Evolutionary conservation across 306 rosid species (phyloP).

Genomic region (Psophocarpus tetragonolobus): DNA sequence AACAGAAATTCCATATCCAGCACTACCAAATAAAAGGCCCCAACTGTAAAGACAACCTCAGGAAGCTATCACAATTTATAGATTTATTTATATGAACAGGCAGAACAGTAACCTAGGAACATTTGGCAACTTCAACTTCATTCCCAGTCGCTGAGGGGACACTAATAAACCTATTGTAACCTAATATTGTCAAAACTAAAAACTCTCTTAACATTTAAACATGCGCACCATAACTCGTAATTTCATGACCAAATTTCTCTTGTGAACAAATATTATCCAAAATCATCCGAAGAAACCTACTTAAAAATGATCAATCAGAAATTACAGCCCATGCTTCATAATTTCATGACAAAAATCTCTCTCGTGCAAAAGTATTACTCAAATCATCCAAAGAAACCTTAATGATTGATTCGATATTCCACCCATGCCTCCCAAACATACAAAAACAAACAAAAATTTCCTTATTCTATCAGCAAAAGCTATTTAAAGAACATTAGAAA

Average conservation of each 20-base stretch:
- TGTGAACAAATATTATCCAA: background rate
- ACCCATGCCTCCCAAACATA: too few species aligned
- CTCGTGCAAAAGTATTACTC: too few species aligned
- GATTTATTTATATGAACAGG: background rate
- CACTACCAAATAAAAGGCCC: background rate
- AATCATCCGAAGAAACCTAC: background rate
- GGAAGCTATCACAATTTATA: background rate
- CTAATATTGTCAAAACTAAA: background rate
- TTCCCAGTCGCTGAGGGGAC: background rate
- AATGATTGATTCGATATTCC: too few species aligned
- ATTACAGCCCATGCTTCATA: too few species aligned
- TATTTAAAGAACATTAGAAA: background rate
- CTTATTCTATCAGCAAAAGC: background rate
- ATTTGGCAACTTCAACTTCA: background rate
- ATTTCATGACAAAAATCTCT: too few species aligned
- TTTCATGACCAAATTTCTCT: background rate
- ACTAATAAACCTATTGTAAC: background rate
- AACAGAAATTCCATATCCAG: background rate
- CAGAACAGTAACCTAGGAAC: background rate
- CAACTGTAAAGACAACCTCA: background rate
- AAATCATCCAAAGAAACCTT: too few species aligned
- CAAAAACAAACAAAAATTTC: too few species aligned
- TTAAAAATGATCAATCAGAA: background rate
- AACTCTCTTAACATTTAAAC: background rate
- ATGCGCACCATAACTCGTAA: background rate